Evolutionary conservation across 2,329 filamentous ascomycete species (phyloP).

Genomic region (Talaromyces sp.): DNA sequence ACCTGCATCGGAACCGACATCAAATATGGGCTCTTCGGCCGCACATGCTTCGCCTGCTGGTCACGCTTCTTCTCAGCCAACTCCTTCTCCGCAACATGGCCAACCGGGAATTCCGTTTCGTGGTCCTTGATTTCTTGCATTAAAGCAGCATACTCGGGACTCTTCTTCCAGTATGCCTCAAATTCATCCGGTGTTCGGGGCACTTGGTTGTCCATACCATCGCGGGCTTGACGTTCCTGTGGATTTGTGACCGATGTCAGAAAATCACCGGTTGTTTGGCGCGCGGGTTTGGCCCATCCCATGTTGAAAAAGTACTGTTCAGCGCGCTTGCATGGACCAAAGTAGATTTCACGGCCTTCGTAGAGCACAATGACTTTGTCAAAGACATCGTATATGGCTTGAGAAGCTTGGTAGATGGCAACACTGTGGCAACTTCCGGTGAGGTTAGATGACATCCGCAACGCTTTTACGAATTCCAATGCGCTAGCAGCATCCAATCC

Average conservation of each 20-base stretch:
- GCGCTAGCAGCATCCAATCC: slow-evolving; percentile 72
- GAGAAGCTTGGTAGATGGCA: slow-evolving; percentile 67
- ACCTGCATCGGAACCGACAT: slow-evolving; percentile 75
- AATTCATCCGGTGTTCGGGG: slow-evolving; percentile 57
- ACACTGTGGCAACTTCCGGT: slow-evolving; percentile 60
- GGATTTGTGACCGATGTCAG: slow-evolving; percentile 69
- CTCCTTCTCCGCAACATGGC: slow-evolving; percentile 29
- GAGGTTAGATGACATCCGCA: slow-evolving; percentile 64
- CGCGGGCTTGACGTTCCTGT: slow-evolving; percentile 54
- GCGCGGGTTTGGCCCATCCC: slow-evolving; percentile 67
- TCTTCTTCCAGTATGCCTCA: slow-evolving; percentile 49
- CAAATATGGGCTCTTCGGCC: slow-evolving; percentile 61
- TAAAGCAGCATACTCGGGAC: slow-evolving; percentile 30
- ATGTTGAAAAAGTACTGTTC: slow-evolving; percentile 66
- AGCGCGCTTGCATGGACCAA: slow-evolving; percentile 60
- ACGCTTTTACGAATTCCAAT: slow-evolving; percentile 65
- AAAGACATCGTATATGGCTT: slow-evolving; percentile 54
- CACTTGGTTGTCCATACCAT: slow-evolving; percentile 57
- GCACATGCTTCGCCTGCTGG: slow-evolving; percentile 36
- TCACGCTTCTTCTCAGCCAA: slow-evolving; percentile 25
- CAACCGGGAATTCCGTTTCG: slow-evolving; percentile 31
- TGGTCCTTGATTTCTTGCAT: slow-evolving; percentile 35
- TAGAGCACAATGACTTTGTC: slow-evolving; percentile 68
- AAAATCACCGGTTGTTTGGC: slow-evolving; percentile 75
- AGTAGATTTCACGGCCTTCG: slow-evolving; percentile 68